Conservation (phyloP, 2,329 filamentous ascomycete genomes). For the Laburnicola sp. region DNA sequence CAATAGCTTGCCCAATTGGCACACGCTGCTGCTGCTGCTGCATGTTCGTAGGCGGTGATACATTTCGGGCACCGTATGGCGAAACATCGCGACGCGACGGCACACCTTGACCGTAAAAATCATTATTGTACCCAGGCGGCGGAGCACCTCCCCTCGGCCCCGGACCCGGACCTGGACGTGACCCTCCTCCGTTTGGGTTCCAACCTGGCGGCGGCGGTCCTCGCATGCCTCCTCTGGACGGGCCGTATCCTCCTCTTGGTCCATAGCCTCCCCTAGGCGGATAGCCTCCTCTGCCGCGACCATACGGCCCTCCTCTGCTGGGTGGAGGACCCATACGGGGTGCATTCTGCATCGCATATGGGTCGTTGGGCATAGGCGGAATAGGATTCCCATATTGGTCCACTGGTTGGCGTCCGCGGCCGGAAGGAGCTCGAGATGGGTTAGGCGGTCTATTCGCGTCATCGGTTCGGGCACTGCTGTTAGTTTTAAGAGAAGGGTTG, state of each 20-base stretch:
- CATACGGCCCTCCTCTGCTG: constrained; percentile 48
- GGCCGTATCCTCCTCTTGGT: constrained; percentile 42
- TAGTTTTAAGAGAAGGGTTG: constrained; percentile 63
- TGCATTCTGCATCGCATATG: constrained; percentile 48
- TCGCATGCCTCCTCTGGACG: constrained; percentile 44
- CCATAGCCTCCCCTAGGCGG: constrained; percentile 43
- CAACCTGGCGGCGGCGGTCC: constrained; percentile 48
- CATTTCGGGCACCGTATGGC: constrained; percentile 56
- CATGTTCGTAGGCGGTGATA: constrained; percentile 55
- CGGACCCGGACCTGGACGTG: constrained; percentile 36
- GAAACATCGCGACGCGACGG: constrained; percentile 46
- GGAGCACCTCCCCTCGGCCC: constrained; percentile 47
- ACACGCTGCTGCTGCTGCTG: constrained; percentile 33
- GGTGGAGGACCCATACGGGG: constrained; percentile 44
- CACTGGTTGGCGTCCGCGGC: constrained; percentile 46
- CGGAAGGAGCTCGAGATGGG: constrained; percentile 44
- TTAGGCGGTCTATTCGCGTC: constrained; percentile 41
- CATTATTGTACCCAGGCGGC: constrained; percentile 48
- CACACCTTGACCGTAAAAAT: constrained; percentile 43
- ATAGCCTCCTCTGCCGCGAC: constrained; percentile 45
- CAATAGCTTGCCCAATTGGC: constrained; percentile 67
- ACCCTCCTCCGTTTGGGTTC: constrained; percentile 43
- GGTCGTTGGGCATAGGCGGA: constrained; percentile 49
- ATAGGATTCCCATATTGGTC: constrained; percentile 69
- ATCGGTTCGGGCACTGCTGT: constrained; percentile 51